A percentile compares a stretch with the other conserved stretches of the same genome.
These are phyloP conservation scores for Saturnispora hagleri DNA, from an alignment of 805 yeast species.

Conservation along the genomic window DNA sequence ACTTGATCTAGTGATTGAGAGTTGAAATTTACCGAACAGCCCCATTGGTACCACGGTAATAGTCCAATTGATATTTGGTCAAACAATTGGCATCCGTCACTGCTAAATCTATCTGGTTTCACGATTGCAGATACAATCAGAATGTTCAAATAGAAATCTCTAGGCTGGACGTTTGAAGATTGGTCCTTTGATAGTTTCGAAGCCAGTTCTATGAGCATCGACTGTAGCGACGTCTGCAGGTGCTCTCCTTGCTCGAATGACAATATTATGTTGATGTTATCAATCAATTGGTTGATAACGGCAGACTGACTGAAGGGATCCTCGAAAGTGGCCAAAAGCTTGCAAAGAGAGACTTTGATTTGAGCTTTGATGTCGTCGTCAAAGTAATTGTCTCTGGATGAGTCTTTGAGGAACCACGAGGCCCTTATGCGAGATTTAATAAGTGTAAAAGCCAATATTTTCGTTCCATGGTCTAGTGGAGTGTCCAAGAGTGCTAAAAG, in stretches of 20 bases:
- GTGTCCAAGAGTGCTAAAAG: constrained; percentile 27
- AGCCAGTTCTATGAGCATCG: neutral
- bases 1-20: neutral
- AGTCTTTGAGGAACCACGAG: constrained; percentile 44
- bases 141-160: constrained; percentile 21
- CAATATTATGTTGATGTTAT: constrained; percentile 35
- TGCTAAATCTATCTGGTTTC: constrained; percentile 61
- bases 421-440: constrained; percentile 65
- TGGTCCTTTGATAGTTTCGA: neutral
- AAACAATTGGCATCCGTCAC: constrained; percentile 48
- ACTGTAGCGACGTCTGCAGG: neutral
- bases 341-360: constrained; percentile 32
- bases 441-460: constrained; percentile 71
- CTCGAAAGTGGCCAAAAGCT: neutral
- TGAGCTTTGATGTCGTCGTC: constrained; percentile 48
- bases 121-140: constrained; percentile 61
- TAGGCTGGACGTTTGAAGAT: neutral
- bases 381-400: constrained; percentile 23
- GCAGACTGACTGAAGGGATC: constrained; percentile 26
- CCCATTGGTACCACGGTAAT: constrained; percentile 2
- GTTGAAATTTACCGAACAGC: constrained; percentile 1
- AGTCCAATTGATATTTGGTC: constrained; percentile 5
- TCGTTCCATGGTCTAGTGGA: constrained; percentile 37
- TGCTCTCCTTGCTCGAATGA: constrained; percentile 1
- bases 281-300: constrained; percentile 48